phyloP scores from a whole-genome alignment of 371 early-diverging fungal genomes.

The Apophysomyces elegans region DNA sequence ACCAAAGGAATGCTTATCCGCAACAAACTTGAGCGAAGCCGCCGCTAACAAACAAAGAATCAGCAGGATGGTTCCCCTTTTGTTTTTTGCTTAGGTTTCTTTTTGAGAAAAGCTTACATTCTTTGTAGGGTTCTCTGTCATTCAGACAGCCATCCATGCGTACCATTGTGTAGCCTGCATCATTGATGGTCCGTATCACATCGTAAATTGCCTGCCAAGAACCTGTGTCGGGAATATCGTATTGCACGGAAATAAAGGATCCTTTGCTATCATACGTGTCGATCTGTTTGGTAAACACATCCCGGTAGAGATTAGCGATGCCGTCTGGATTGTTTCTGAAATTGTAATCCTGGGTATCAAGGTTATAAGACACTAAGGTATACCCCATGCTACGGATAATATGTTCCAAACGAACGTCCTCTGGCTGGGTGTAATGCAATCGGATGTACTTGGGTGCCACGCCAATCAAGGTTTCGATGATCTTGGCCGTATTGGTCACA shows the following conservation, averaged over 20 bases:
- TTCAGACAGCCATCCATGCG: conserved; percentile 59
- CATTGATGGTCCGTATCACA: conserved; percentile 50
- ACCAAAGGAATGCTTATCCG: conserved; percentile 52
- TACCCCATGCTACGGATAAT: conserved; percentile 46
- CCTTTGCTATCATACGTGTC: conserved; percentile 58
- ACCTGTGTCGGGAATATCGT: conserved; percentile 54
- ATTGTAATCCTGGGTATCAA: conserved; percentile 54
- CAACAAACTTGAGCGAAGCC: conserved; percentile 37
- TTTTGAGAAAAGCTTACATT: conserved; percentile 22
- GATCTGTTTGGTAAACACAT: conserved; percentile 44
- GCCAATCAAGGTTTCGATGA: conserved; percentile 44
- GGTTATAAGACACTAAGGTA: conserved; percentile 51
- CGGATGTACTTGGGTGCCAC: conserved; percentile 53
- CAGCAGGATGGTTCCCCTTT: too few species aligned
- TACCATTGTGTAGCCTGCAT: conserved; percentile 60
- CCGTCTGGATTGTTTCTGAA: conserved; percentile 30
- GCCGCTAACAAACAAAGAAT: conserved; percentile 12
- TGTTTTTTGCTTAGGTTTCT: too few species aligned
- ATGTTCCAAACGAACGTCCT: conserved; percentile 42
- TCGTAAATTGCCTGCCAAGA: conserved; percentile 39
- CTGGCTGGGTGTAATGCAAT: conserved; percentile 44
- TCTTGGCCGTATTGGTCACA: conserved; percentile 44
- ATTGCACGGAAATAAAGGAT: conserved; percentile 51
- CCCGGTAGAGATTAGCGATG: conserved; percentile 29
- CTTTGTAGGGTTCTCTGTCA: conserved; percentile 56